A percentile compares a stretch with the other conserved stretches of the same genome.
Evolutionary conservation across 2,329 filamentous ascomycete species (phyloP).

Genomic region (Zymoseptoria tritici): DNA sequence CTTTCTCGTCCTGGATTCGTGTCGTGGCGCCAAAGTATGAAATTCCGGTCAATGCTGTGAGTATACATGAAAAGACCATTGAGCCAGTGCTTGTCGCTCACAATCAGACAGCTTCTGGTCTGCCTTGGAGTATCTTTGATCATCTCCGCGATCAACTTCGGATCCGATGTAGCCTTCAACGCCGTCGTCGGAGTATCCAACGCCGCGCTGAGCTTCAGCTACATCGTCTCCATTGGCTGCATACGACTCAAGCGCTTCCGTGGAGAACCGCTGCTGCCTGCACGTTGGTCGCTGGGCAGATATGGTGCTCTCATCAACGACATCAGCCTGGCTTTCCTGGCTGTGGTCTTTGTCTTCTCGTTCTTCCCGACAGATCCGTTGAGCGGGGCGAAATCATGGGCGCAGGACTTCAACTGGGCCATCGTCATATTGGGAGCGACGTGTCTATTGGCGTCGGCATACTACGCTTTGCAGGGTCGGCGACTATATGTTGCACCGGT

Average conservation of each 20-base stretch:
- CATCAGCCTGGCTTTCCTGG: slow-evolving; percentile 25
- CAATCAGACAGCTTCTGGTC: slow-evolving; percentile 18
- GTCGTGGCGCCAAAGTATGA: slow-evolving; percentile 25
- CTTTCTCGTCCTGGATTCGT: slow-evolving; percentile 29
- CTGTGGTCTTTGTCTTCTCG: slow-evolving; percentile 28
- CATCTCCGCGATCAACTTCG: slow-evolving; percentile 37
- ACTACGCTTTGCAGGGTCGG: slow-evolving; percentile 23
- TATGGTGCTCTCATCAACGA: slow-evolving; percentile 29
- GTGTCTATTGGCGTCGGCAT: slow-evolving; percentile 18
- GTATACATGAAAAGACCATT: not conserved
- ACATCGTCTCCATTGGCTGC: slow-evolving; percentile 29
- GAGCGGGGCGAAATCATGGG: slow-evolving; percentile 17
- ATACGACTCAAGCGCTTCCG: slow-evolving; percentile 27
- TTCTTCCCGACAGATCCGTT: slow-evolving; percentile 26
- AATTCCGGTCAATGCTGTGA: slow-evolving; percentile 28
- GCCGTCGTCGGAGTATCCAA: slow-evolving; percentile 36
- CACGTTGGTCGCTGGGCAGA: slow-evolving; percentile 28
- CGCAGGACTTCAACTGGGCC: slow-evolving; percentile 27
- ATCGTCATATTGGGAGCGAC: slow-evolving; percentile 26
- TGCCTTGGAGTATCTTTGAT: slow-evolving; percentile 27
- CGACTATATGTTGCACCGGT: slow-evolving; percentile 26
- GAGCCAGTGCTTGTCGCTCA: slow-evolving; percentile 1
- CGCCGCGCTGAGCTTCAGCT: slow-evolving; percentile 28
- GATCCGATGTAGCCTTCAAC: slow-evolving; percentile 35
- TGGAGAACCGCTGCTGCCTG: slow-evolving; percentile 25